Base-by-base conservation (phyloP, 305 asterid genomes). In the Fraxinus xanthoxyloides region DNA sequence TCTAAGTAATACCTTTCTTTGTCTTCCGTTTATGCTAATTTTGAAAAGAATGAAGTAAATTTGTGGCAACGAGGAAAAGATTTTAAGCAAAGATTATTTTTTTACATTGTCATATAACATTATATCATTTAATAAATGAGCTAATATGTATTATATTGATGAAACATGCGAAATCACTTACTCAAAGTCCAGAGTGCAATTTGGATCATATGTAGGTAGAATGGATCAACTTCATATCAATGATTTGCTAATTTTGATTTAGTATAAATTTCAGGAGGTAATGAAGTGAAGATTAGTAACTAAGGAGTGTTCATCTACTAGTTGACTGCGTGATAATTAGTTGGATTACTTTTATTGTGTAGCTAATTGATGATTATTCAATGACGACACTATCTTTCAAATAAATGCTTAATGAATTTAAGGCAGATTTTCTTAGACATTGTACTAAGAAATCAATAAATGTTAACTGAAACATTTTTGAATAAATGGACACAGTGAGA, bases 341-440 rank as follows among this genome's bases (percentile, higher is more conserved):
- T 76, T 59, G 72, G 43, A 63, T 35, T 75, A 59, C 12, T 61
- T 61, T 23, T 61, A 28, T 56, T 51, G 2, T 69, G 73, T 8
- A n/a, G 40, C 80, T 77, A 72, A 76, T 70, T 72, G 80, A 35
- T 23, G 80, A 34, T 77, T 73, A 30, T 54, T 12, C 31, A 67
- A 54, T 75, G 70, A 69, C n/a, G 13, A 35, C 61, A 24, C 3
- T 30, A 4, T 74, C 63, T 54, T 54, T 54, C 24, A 61, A 59
- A 17, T 54, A n/a, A 51, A 51, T 51, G 63, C 9, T 54, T n/a
- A n/a, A 54, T 17, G 24, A n/a, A 61, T 61, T 23, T 61, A 21
- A 61, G 1, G 13, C 70, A 23, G 15, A 61, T 2, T 61, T 61
- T 61, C 31, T 19, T 61, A 61, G 31, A 61, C 70, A 61, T 9